Evolutionary conservation across 2,329 filamentous ascomycete genomes (phyloP).

Genomic region (Colletotrichum sansevieriae): DNA sequence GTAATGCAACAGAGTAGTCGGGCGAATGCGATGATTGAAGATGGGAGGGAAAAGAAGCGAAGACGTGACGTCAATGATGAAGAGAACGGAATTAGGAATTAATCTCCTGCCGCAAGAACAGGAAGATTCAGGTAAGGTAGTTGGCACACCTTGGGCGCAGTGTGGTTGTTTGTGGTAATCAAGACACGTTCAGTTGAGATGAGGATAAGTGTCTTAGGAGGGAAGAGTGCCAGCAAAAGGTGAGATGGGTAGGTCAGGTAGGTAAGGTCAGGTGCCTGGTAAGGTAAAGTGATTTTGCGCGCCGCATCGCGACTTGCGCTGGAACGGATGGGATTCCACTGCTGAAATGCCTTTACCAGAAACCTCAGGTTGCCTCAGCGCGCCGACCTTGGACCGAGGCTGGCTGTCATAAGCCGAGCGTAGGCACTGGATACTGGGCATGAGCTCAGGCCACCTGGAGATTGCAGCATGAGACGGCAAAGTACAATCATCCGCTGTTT

Average conservation of each 20-base stretch:
- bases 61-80: neutral
- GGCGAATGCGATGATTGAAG: neutral
- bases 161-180: too few relatives aligned
- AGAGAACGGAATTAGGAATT: slow-evolving; percentile 9
- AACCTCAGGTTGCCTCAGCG: neutral
- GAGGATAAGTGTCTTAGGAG: too few relatives aligned
- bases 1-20: neutral
- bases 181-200: too few relatives aligned
- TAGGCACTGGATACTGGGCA: neutral
- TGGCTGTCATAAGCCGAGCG: slow-evolving; percentile 17
- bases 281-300: neutral
- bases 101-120: neutral
- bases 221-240: too few relatives aligned
- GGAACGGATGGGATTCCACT: too few relatives aligned
- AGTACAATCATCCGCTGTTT: slow-evolving; percentile 8
- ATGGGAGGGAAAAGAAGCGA: slow-evolving; percentile 5
- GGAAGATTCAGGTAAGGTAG: neutral
- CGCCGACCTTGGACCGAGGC: slow-evolving; percentile 32
- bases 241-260: neutral
- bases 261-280: neutral
- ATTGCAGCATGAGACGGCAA: slow-evolving; percentile 29
- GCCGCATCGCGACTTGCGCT: slow-evolving; percentile 27
- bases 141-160: too few relatives aligned
- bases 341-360: too few relatives aligned
- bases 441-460: neutral